Evolutionary conservation across 495 filamentous ascomycete species (phyloP).

Genomic region (Penicillium argentinense): DNA sequence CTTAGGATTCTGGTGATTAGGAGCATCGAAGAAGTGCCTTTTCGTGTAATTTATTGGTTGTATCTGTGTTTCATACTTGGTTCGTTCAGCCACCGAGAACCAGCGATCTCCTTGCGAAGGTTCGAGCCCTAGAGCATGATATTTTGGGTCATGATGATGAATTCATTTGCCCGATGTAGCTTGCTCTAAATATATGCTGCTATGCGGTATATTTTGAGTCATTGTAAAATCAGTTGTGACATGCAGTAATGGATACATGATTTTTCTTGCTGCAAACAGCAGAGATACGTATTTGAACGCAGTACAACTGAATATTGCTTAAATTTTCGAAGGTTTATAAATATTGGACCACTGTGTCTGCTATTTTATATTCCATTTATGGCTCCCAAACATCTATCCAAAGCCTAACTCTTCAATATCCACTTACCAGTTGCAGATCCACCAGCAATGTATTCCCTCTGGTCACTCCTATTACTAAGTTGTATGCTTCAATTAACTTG

Average conservation of each 20-base stretch:
- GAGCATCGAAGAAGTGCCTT: neutral
- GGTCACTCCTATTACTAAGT: neutral
- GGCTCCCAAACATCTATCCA: neutral
- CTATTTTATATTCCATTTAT: neutral
- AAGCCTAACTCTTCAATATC: neutral
- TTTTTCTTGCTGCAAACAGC: neutral
- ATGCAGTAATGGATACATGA: neutral
- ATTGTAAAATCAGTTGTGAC: neutral
- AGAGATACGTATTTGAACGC: neutral
- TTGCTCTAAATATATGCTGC: too few relatives aligned
- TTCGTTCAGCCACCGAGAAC: neutral
- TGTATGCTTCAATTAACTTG: neutral
- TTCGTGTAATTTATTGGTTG: neutral
- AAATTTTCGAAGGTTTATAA: neutral
- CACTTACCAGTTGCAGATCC: neutral
- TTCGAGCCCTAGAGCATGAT: neutral
- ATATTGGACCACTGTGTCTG: neutral
- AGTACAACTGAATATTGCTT: neutral
- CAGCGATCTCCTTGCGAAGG: neutral
- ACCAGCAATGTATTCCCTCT: neutral
- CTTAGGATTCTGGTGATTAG: neutral
- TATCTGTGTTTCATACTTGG: neutral
- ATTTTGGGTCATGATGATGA: too few relatives aligned
- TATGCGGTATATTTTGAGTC: neutral
- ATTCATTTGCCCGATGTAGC: too few relatives aligned